Conservation (phyloP, 2,329 filamentous ascomycete genomes). For the Penicillium janthinellum region DNA sequence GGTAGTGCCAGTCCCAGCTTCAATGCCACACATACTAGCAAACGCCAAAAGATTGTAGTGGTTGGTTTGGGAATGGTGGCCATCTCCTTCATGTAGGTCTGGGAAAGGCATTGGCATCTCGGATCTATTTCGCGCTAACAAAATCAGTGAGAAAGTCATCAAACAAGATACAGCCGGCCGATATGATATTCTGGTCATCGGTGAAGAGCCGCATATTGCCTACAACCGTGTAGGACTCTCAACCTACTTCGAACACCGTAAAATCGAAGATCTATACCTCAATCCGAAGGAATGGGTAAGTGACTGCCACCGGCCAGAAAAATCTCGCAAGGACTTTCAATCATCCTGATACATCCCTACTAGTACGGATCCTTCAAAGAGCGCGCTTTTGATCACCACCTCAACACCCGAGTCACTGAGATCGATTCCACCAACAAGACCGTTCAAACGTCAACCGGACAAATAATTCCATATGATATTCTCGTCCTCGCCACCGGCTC, state of each 20-base stretch:
- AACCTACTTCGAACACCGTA: constrained; percentile 82
- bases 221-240: constrained; percentile 91
- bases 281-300: constrained; percentile 80
- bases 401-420: constrained; percentile 72
- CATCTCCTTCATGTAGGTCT: constrained; percentile 77
- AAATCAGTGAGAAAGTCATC: constrained; percentile 75
- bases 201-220: constrained; percentile 82
- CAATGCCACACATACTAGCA: constrained; percentile 12
- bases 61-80: constrained; percentile 92
- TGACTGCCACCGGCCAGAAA: neutral
- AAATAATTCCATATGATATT: constrained; percentile 72
- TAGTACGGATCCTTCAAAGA: constrained; percentile 69
- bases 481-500: constrained; percentile 86
- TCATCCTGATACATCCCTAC: neutral
- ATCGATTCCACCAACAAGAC: constrained; percentile 66
- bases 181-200: constrained; percentile 81
- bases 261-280: constrained; percentile 84
- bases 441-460: constrained; percentile 70
- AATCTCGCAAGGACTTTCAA: neutral
- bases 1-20: constrained; percentile 18
- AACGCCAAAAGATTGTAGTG: constrained; percentile 70
- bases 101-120: constrained; percentile 21
- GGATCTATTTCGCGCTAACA: constrained; percentile 11
- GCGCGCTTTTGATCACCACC: constrained; percentile 70
- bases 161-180: constrained; percentile 79